Conservation (phyloP, 2,329 filamentous ascomycete species). For the Phialophora chinensis region DNA sequence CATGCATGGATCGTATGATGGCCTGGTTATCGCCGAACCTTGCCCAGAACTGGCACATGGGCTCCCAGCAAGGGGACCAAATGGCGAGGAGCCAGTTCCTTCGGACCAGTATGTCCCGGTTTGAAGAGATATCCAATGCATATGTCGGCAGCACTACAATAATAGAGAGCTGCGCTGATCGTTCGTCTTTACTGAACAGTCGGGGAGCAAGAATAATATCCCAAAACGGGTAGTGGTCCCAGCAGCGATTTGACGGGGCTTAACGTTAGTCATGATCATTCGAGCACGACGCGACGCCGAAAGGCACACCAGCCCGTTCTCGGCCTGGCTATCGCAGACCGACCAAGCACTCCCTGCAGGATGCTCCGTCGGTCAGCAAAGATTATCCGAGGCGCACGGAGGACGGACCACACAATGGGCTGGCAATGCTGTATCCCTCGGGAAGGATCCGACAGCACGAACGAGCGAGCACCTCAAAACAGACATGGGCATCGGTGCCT, state of each 20-base stretch:
- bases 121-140: neutral
- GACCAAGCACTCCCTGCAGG: slow-evolving; percentile 1
- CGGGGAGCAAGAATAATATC: slow-evolving; percentile 6
- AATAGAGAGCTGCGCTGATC: neutral
- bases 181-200: neutral
- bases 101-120: neutral
- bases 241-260: slow-evolving; percentile 5
- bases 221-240: slow-evolving; percentile 11
- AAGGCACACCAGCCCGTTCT: neutral
- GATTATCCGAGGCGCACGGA: slow-evolving; percentile 20
- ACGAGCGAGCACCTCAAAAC: neutral
- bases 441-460: slow-evolving; percentile 5
- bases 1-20: neutral
- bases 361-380: slow-evolving; percentile 21
- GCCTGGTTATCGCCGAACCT: neutral
- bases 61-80: neutral
- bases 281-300: neutral
- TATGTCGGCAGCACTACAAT: neutral
- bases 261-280: slow-evolving; percentile 22
- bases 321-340: neutral
- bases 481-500: neutral
- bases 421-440: slow-evolving; percentile 1
- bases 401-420: slow-evolving; percentile 11
- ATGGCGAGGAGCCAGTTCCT: neutral
- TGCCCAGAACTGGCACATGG: neutral